These are phyloP conservation scores for Panicum virgatum DNA, from an alignment of 202 grass and related monocot genomes.

Conservation along the genomic window DNA sequence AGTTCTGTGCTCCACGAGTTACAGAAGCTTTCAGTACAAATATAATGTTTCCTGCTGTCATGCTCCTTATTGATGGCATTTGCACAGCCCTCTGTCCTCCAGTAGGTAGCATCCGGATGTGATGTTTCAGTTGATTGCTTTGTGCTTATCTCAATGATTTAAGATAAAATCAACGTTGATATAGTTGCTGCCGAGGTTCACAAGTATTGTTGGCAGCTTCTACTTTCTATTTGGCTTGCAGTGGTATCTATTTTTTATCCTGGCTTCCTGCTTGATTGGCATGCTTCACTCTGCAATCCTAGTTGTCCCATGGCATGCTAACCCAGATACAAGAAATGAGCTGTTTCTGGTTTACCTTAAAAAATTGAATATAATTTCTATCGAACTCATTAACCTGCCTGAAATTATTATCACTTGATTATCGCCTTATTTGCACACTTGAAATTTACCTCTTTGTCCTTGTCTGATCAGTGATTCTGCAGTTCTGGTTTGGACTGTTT, in stretches of 20 bases:
- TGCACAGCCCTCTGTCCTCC: slow-evolving; percentile 40
- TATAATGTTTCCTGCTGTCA: slow-evolving; percentile 36
- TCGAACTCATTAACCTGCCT: background rate
- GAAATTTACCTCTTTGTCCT: background rate
- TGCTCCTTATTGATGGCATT: slow-evolving; percentile 34
- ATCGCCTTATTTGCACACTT: background rate
- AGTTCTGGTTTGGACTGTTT: slow-evolving; percentile 44
- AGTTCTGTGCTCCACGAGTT: slow-evolving; percentile 24
- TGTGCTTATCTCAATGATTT: slow-evolving; percentile 10
- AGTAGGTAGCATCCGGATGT: slow-evolving; percentile 37
- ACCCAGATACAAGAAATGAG: slow-evolving; percentile 2
- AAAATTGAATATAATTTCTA: slow-evolving; percentile 1
- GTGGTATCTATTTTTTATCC: slow-evolving; percentile 3
- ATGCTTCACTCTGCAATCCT: background rate
- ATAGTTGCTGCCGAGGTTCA: background rate
- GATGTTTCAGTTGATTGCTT: slow-evolving; percentile 25
- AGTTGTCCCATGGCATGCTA: background rate
- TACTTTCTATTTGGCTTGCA: background rate
- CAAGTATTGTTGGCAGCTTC: slow-evolving; percentile 19
- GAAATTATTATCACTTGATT: background rate
- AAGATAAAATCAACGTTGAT: slow-evolving; percentile 34
- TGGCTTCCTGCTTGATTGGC: background rate
- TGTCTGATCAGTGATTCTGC: background rate
- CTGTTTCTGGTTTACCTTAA: background rate
- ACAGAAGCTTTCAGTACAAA: slow-evolving; percentile 1